A percentile compares a stretch with the other conserved stretches of the same genome.
These are phyloP conservation scores for Colletotrichum orbiculare DNA, from an alignment of 2,329 filamentous ascomycete genomes.

Conservation along the genomic window DNA sequence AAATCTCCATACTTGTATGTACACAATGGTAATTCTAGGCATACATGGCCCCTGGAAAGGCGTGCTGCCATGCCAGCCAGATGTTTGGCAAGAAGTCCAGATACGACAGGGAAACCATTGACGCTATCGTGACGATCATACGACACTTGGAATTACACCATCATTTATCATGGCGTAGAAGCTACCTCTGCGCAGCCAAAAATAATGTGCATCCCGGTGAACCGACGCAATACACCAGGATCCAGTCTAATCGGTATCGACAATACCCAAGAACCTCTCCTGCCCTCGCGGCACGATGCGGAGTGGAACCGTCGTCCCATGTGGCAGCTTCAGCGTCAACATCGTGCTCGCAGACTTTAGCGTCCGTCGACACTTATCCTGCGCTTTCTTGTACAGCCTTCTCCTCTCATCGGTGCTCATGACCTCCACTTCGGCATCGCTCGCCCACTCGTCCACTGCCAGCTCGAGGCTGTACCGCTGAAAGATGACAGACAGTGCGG, in stretches of 20 bases:
- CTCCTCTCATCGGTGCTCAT: conserved; percentile 61
- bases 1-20: not conserved
- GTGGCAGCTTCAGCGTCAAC: conserved; percentile 78
- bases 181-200: not conserved
- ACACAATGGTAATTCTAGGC: too few relatives aligned
- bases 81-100: too few relatives aligned
- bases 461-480: conserved; percentile 75
- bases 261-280: conserved; percentile 71
- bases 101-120: not conserved
- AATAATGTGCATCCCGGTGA: not conserved
- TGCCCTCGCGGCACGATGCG: conserved; percentile 75
- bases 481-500: conserved; percentile 65
- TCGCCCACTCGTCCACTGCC: conserved; percentile 70
- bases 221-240: not conserved
- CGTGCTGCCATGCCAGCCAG: conserved; percentile 25
- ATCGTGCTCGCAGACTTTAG: conserved; percentile 68
- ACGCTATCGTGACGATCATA: not conserved
- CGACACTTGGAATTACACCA: too few relatives aligned
- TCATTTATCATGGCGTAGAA: not conserved
- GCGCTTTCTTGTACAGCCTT: conserved; percentile 70
- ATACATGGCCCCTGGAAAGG: too few relatives aligned
- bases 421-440: conserved; percentile 61
- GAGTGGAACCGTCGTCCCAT: conserved; percentile 70
- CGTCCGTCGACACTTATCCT: conserved; percentile 61
- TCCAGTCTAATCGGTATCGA: conserved; percentile 39